Conservation (phyloP, 306 rosid genomes). For the Nissolia schottii region DNA sequence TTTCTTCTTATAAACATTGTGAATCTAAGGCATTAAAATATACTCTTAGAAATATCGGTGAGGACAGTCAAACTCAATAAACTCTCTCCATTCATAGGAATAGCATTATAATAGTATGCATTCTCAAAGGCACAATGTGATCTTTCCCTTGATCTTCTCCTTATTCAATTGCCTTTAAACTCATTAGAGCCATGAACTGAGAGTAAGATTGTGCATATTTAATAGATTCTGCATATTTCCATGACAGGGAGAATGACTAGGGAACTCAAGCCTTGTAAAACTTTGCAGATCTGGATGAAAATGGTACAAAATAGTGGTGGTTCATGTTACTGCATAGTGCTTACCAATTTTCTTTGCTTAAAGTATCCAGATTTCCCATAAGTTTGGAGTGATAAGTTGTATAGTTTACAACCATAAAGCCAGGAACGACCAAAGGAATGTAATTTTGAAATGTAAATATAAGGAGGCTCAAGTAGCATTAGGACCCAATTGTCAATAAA, state of each 20-base stretch:
- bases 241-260: not conserved
- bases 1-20: not conserved
- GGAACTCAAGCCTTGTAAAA: not conserved
- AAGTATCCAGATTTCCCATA: not conserved
- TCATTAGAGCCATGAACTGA: not conserved
- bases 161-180: not conserved
- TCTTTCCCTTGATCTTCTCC: not conserved
- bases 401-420: not conserved
- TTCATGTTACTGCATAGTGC: not conserved
- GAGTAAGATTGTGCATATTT: not conserved
- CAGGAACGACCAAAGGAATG: not conserved
- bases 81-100: not conserved
- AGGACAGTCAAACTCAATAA: not conserved
- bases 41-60: not conserved
- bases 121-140: not conserved
- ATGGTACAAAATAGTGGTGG: not conserved
- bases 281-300: not conserved
- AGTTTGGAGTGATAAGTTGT: not conserved
- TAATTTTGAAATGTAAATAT: slow-evolving; percentile 11
- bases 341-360: not conserved
- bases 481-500: not conserved
- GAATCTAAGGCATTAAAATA: not conserved
- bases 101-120: not conserved
- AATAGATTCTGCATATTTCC: not conserved
- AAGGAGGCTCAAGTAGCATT: slow-evolving; percentile 1